A percentile compares a stretch with the other conserved stretches of the same genome.
Evolutionary conservation across 768 basidiomycete genomes (phyloP).

Genomic region (Candolleomyces efflorescens): DNA sequence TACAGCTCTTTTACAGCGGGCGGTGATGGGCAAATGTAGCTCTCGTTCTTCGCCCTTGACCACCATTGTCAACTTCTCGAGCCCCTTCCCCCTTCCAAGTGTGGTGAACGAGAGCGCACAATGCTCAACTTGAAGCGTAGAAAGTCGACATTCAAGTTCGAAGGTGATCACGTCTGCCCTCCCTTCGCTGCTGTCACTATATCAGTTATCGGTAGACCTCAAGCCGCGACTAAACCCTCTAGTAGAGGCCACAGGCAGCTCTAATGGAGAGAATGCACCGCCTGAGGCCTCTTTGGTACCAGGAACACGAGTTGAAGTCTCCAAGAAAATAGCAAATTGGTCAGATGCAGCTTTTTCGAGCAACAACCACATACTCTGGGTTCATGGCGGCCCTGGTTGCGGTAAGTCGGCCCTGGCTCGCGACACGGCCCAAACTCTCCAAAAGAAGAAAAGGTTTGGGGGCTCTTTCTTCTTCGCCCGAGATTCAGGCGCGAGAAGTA

Average conservation of each 20-base stretch:
- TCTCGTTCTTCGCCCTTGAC: too few species aligned
- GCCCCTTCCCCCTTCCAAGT: too few species aligned
- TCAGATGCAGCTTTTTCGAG: not conserved
- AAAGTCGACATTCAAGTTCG: too few species aligned
- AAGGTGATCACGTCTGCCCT: too few species aligned
- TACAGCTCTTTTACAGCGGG: too few species aligned
- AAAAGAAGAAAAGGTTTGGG: not conserved
- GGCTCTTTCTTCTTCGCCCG: conserved; percentile 15
- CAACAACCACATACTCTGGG: conserved; percentile 11
- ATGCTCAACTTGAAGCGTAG: too few species aligned
- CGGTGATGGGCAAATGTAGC: too few species aligned
- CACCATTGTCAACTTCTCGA: too few species aligned
- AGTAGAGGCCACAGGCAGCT: not conserved
- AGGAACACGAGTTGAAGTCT: not conserved
- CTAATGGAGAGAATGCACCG: not conserved
- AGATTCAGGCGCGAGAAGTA: not conserved
- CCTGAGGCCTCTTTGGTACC: not conserved
- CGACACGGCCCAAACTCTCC: conserved; percentile 8
- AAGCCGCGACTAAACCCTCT: not conserved
- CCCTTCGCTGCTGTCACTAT: not conserved
- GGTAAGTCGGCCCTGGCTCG: conserved; percentile 17
- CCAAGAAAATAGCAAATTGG: not conserved
- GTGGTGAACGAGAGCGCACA: too few species aligned
- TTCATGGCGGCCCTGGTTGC: conserved; percentile 14
- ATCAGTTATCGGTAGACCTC: not conserved